Conservation (phyloP, 257 asterid species). For the Capsicum pubescens region DNA sequence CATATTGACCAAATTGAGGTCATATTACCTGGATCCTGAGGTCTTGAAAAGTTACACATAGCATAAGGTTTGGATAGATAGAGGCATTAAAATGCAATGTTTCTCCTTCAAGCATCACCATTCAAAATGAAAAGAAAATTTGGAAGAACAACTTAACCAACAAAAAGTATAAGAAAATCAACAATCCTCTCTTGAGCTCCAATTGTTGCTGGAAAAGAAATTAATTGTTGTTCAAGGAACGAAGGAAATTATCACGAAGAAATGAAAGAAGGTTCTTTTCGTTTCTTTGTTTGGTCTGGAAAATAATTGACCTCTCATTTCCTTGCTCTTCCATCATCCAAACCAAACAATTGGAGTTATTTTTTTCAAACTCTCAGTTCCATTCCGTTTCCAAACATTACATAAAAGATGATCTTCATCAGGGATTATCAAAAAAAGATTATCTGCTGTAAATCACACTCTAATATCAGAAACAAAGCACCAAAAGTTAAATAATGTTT, state of each 20-base stretch:
- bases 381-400: too few relatives aligned
- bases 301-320: background rate
- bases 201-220: background rate
- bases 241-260: background rate
- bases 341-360: background rate
- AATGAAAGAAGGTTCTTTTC: conserved; percentile 1
- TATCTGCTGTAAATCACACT: background rate
- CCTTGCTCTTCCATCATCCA: conserved; percentile 5
- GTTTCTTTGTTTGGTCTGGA: background rate
- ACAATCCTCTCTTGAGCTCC: conserved; percentile 14
- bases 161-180: conserved; percentile 8
- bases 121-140: background rate
- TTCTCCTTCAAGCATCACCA: background rate
- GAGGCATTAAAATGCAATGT: background rate
- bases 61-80: background rate
- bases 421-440: background rate
- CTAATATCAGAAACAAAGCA: background rate
- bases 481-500: background rate
- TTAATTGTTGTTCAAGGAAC: background rate
- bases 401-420: background rate
- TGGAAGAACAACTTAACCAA: conserved; percentile 15
- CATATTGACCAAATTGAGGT: background rate
- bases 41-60: background rate
- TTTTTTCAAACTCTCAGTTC: too few relatives aligned
- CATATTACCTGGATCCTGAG: background rate